Conservation (phyloP, 2,329 filamentous ascomycete species). For the Cytospora piceicola region DNA sequence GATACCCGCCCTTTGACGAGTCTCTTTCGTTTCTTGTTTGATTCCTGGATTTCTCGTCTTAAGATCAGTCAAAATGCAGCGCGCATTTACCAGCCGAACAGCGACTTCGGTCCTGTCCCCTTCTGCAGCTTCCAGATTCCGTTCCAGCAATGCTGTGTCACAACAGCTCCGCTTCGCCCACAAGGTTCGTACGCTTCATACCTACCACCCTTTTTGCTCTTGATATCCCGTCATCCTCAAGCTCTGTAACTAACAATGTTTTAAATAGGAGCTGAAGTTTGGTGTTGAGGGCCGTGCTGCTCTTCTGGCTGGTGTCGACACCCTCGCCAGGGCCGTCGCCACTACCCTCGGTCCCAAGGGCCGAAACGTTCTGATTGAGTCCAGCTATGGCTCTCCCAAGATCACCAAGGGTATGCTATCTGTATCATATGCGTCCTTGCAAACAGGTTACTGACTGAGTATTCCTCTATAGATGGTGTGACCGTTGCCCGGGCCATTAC, state of each 20-base stretch:
- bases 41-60: conserved; percentile 38
- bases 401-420: conserved; percentile 90
- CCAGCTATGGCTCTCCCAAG: conserved; percentile 97
- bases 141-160: conserved; percentile 66
- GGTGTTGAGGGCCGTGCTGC: conserved; percentile 91
- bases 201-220: background rate
- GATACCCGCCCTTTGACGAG: conserved; percentile 36
- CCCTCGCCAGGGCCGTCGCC: conserved; percentile 91
- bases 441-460: conserved; percentile 22
- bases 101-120: conserved; percentile 80
- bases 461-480: conserved; percentile 69
- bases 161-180: conserved; percentile 96
- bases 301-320: conserved; percentile 93
- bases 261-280: conserved; percentile 87
- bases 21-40: conserved; percentile 33
- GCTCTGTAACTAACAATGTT: conserved; percentile 37
- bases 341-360: conserved; percentile 98
- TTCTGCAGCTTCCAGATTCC: conserved; percentile 65
- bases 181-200: conserved; percentile 69
- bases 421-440: background rate
- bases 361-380: conserved; percentile 97
- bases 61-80: conserved; percentile 76
- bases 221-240: conserved; percentile 4
- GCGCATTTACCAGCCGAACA: conserved; percentile 81
- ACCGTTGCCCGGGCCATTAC: conserved; percentile 87